Base-by-base conservation (phyloP, 352 stramenopile genomes). In the Phytopythium helicoides region DNA sequence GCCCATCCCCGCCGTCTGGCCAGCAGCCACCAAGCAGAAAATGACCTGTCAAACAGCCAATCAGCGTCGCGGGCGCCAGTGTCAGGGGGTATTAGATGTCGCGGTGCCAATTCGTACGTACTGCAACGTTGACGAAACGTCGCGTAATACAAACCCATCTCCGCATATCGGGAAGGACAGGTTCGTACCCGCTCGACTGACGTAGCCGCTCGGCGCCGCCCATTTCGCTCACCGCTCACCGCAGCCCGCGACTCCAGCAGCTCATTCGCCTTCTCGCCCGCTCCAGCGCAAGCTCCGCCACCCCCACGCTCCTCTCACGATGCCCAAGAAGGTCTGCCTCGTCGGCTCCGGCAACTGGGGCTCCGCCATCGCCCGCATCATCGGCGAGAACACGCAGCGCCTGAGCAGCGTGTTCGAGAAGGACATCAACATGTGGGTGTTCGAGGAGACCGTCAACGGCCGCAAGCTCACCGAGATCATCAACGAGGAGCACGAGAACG, bases 381-480 rank as follows among this genome's bases (percentile, higher is more conserved):
- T 92, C 46, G 81, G 81, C 60, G 81, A 86, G 54, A 92, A 92
- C 70, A 89, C 79, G 45, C 50, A 66, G 56, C 67, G 70, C 2
- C 52, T 77, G 38, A 34, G 47, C 21, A 50, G 76, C 5, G 76
- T 82, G 38, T 98, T 97, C 72, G 79, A 97, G 61, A 62, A 68
- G 31, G 61, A 89, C 63, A 94, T 99, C 48, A 97, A 95, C 71
- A 98, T 98, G 93, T 99, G 94, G 95, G 95, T 98, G 15, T 98
- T 95, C 60, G 95, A 98, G 67, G 80, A 96, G 56, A 76, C 98
- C 21, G 72, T 89, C 45, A 65, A 96, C 36, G 76, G 76, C 50
- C 71, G 79, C 40, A 98, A 98, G 55, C 82, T 99, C 31, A 97
- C 92, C 22, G 80, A 98, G 42, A 94, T 98, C 53, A 98, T 99